Evolutionary conservation across 2,329 filamentous ascomycete genomes (phyloP).

Genomic region (Neurospora sp.): DNA sequence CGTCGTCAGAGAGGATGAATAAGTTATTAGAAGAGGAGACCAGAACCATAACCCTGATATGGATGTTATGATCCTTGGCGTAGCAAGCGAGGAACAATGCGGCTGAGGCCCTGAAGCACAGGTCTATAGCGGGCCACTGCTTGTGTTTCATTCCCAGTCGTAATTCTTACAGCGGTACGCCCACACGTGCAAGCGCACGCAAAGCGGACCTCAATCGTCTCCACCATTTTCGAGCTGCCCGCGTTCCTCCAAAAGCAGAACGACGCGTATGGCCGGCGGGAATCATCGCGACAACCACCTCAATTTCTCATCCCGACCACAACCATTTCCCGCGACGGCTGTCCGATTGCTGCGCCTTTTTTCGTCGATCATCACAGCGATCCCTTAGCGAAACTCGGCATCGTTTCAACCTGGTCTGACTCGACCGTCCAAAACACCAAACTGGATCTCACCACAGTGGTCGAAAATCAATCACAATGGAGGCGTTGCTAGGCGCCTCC

Average conservation of each 20-base stretch:
- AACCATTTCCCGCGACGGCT: neutral
- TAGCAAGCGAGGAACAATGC: neutral
- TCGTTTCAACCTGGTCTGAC: neutral
- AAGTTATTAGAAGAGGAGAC: neutral
- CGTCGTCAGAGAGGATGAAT: neutral
- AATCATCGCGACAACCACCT: neutral
- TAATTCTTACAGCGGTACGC: neutral
- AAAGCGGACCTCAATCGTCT: neutral
- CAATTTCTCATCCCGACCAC: neutral
- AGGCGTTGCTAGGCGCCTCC: slow-evolving; percentile 23
- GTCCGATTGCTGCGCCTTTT: neutral
- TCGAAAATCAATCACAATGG: slow-evolving; percentile 18
- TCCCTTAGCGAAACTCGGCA: neutral
- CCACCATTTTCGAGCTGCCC: neutral
- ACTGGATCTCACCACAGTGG: neutral
- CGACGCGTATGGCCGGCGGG: neutral
- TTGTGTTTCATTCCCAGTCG: neutral
- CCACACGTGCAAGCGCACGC: neutral
- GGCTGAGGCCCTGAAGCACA: neutral
- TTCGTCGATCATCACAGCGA: neutral
- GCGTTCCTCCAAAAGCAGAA: neutral
- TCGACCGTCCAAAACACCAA: neutral
- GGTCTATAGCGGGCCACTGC: neutral
- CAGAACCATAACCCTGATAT: neutral
- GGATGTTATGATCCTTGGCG: neutral